phyloP scores from a whole-genome alignment of 1,284 basidiomycete genomes.

The Ganoderma resinaceum region DNA sequence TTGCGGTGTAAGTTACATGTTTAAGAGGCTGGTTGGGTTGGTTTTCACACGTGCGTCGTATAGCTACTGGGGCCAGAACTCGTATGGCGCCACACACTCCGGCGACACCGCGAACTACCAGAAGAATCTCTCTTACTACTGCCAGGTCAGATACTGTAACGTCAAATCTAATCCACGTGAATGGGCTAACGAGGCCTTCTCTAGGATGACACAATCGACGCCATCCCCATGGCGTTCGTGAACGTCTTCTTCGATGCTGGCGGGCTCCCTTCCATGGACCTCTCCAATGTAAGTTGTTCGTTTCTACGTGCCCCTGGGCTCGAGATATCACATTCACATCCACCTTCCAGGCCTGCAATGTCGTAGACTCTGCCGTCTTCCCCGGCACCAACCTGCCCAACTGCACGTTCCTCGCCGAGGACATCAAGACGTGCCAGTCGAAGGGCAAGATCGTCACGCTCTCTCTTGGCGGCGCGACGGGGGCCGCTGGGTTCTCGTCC shows the following conservation, averaged over 20 bases:
- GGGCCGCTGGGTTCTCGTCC: slow-evolving; percentile 55
- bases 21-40: neutral
- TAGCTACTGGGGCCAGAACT: slow-evolving; percentile 59
- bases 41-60: neutral
- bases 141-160: slow-evolving; percentile 54
- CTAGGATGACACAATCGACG: slow-evolving; percentile 59
- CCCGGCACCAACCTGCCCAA: slow-evolving; percentile 62
- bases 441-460: slow-evolving; percentile 72
- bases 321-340: neutral
- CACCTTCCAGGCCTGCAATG: slow-evolving; percentile 57
- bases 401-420: slow-evolving; percentile 59
- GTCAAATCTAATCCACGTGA: too few species aligned
- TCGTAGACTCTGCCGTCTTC: slow-evolving; percentile 49
- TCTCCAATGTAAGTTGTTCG: slow-evolving; percentile 59
- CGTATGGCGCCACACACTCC: too few species aligned
- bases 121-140: slow-evolving; percentile 56
- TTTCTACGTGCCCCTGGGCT: neutral
- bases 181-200: too few species aligned
- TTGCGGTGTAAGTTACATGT: slow-evolving; percentile 3
- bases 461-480: too few species aligned
- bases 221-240: slow-evolving; percentile 66
- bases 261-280: slow-evolving; percentile 62
- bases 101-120: slow-evolving; percentile 54
- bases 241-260: slow-evolving; percentile 62
- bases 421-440: slow-evolving; percentile 66